Conservation (phyloP, 2,329 filamentous ascomycete species). For the Cladosporium sp. region DNA sequence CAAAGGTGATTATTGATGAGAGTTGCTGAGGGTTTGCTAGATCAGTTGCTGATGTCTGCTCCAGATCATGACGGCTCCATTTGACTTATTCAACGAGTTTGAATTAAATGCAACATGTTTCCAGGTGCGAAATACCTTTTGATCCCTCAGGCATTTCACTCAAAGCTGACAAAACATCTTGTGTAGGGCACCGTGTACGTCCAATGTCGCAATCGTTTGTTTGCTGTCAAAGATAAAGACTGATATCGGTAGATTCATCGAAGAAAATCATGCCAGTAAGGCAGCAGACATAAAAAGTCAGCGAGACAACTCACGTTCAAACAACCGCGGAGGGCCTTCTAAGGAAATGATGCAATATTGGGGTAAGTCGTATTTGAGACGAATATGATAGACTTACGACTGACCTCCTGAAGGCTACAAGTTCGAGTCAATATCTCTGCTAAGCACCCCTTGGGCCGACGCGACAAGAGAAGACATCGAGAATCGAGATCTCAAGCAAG, state of each 20-base stretch:
- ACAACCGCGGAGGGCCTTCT: slow-evolving; percentile 42
- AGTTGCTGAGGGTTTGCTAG: background rate
- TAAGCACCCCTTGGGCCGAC: slow-evolving; percentile 69
- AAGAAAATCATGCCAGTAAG: slow-evolving; percentile 74
- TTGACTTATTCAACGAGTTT: slow-evolving; percentile 80
- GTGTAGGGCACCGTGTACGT: slow-evolving; percentile 35
- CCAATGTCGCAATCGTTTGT: background rate
- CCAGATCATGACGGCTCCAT: slow-evolving; percentile 83
- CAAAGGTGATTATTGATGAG: slow-evolving; percentile 64
- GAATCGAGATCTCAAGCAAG: slow-evolving; percentile 61
- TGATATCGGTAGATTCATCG: slow-evolving; percentile 66
- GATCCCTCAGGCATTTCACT: background rate
- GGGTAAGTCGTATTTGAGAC: slow-evolving; percentile 51
- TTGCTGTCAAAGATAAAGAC: background rate
- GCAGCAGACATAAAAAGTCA: slow-evolving; percentile 47
- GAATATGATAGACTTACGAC: background rate
- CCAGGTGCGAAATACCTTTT: slow-evolving; percentile 56
- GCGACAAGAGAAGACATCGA: slow-evolving; percentile 75
- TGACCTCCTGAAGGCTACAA: slow-evolving; percentile 69
- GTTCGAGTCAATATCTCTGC: slow-evolving; percentile 79
- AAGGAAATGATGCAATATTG: slow-evolving; percentile 87
- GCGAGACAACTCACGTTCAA: slow-evolving; percentile 25
- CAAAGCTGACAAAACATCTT: background rate
- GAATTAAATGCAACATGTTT: slow-evolving; percentile 94
- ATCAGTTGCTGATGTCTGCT: slow-evolving; percentile 6